A percentile compares a stretch with the other conserved stretches of the same genome.
Conservation (phyloP, 75 land plant genomes). For the Pinus taeda region DNA sequence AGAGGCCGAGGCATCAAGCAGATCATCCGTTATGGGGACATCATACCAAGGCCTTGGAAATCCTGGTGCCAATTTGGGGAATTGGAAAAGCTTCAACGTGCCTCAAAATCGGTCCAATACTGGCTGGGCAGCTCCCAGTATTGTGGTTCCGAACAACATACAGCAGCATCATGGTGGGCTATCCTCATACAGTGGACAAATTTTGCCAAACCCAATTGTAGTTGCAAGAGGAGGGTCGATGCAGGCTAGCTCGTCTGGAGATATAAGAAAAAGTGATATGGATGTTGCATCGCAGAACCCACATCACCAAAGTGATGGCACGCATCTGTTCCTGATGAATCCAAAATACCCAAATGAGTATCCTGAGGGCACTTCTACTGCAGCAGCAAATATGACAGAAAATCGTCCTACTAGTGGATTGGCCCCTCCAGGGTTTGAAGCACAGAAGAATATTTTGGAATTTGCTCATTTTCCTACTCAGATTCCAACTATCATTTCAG, state of each 20-base stretch:
- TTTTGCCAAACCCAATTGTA: not conserved
- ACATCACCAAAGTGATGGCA: not conserved
- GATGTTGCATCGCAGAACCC: not conserved
- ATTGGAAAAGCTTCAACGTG: conserved; percentile 7
- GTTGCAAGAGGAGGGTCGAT: not conserved
- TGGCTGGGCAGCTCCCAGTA: conserved; percentile 7
- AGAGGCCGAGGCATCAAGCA: conserved; percentile 3
- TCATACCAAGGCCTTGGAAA: conserved; percentile 11
- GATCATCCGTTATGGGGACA: not conserved
- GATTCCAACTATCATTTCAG: not conserved
- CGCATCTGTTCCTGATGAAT: not conserved
- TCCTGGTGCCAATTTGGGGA: not conserved
- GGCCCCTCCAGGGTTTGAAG: not conserved
- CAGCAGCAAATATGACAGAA: not conserved
- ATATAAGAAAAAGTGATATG: not conserved
- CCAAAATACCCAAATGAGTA: not conserved
- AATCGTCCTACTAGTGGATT: not conserved
- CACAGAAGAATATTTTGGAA: conserved; percentile 5
- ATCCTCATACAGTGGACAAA: not conserved
- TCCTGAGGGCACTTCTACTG: not conserved
- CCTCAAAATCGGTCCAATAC: not conserved
- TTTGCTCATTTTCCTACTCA: not conserved
- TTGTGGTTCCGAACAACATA: conserved; percentile 1
- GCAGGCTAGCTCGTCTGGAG: not conserved
- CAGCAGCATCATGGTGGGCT: not conserved